Base-by-base conservation (phyloP, 2,329 filamentous ascomycete species). In the Thermothelomyces thermophilus region DNA sequence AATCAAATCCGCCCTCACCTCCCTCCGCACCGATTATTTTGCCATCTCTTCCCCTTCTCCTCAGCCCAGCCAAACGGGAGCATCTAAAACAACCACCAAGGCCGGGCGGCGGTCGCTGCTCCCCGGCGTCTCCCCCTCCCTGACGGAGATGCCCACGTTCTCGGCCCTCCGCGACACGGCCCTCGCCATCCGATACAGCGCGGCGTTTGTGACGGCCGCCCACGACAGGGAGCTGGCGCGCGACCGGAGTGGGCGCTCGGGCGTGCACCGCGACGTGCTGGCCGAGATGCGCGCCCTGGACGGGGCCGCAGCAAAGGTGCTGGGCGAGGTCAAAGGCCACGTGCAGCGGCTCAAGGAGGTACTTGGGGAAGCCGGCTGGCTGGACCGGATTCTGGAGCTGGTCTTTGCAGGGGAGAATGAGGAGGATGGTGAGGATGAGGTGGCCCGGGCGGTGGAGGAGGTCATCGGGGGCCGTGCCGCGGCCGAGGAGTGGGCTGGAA, bases 161-260 rank as follows among this genome's bases (percentile, higher is more conserved):
- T 63, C 68, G 22, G 59, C 65, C 58, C 54, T 70, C 7, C 68
- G 68, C 36, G 70, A 71, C 39, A 61, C 68, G 0, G 62, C 66
- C 0, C 45, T 68, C 1, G 66, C 62, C 1, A 50, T 63, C 14
- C 66, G 64, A 44, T 56, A 67, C 22, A 63, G 64, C 11, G 58
- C 58, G 0, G 59, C 58, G 8, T 68, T 68, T 26, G 50, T 69
- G 3, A 41, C 59, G 0, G 42, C 57, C 3, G 56, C 57, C 26
- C 59, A 70, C 47, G 68, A 69, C 7, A 62, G 60, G 20, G 58
- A 66, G 37, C 60, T 60, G 11, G 60, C 63, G 2, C 56, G 61
- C 5, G 69, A 70, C 37, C 63, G 66, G 13, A 54, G 56, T 1
- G 66, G 68, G 5, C 57, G 60, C 42, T 58, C 63, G 1, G 60